A percentile compares a stretch with the other conserved stretches of the same genome.
Evolutionary conservation across 257 asterid species (phyloP).

Genomic region (Voacanga thouarsii): DNA sequence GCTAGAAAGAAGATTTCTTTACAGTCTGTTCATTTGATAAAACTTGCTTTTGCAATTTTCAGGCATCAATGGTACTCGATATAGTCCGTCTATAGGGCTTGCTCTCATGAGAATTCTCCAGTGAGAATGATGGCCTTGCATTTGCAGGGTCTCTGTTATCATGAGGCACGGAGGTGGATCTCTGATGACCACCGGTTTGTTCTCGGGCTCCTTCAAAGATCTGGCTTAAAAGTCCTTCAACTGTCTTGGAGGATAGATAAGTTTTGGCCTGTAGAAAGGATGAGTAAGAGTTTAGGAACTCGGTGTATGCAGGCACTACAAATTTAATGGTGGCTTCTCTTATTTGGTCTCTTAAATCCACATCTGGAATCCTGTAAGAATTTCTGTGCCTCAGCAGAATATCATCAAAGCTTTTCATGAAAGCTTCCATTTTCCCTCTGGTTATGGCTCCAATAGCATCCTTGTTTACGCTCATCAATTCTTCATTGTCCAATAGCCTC

Average conservation of each 20-base stretch:
- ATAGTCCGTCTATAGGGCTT: conserved; percentile 23
- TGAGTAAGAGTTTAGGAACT: conserved; percentile 38
- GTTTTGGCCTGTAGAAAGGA: conserved; percentile 34
- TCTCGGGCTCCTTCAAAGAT: conserved; percentile 44
- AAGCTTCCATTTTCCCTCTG: conserved; percentile 56
- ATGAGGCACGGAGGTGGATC: conserved; percentile 11
- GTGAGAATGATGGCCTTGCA: conserved; percentile 29
- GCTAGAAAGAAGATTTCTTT: neutral
- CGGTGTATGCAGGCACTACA: conserved; percentile 51
- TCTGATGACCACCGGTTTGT: conserved; percentile 24
- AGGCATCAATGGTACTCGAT: conserved; percentile 21
- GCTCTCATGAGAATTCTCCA: conserved; percentile 31
- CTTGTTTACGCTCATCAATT: conserved; percentile 22
- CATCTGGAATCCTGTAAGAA: conserved; percentile 58
- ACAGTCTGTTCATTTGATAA: neutral
- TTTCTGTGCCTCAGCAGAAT: conserved; percentile 42
- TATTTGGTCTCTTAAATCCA: conserved; percentile 74
- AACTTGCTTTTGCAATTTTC: neutral
- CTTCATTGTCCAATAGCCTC: conserved; percentile 46
- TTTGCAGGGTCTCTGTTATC: conserved; percentile 21
- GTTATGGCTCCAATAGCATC: conserved; percentile 28
- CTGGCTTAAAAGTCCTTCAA: conserved; percentile 42
- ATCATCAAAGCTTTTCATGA: conserved; percentile 51
- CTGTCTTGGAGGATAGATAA: conserved; percentile 32
- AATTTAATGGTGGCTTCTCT: conserved; percentile 52